Evolutionary conservation across 129 eudicot genomes (phyloP), one percentile per base, ranked within the genome.

Genomic region (Chrysanthemum lavandulifolium): DNA sequence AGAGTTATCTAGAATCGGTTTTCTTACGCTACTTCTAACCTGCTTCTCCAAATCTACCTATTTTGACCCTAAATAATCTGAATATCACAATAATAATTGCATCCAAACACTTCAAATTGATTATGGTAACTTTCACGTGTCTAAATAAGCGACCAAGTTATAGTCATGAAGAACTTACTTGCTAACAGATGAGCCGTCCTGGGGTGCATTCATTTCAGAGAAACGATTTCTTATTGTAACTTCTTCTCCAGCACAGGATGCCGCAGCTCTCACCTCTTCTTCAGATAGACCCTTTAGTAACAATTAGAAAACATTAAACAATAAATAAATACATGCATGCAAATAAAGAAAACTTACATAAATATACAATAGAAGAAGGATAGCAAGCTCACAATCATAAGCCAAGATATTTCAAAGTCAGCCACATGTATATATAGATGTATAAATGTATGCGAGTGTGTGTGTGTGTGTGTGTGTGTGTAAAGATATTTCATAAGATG

Each of bases 211-310:
- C 99, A 94, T 94, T 90, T 90, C 97, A 81, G 96, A 88, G 78
- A 94, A 94, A 43, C 93, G 96, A 62, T 94, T 94, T 78, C 99
- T 88, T 78, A 94, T 94, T 83, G 85, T 67, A 23, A 90, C 99
- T 86, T 94, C 97, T 74, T 94, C 96, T 61, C 99, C 86, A 12
- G 99, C 99, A 82, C 97, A 90, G 55, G 97, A 88, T 25, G 99
- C 99, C 49, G 99, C 99, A 63, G 91, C 86, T 82, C 97, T 90
- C 78, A 90, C 97, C 88, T 94, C 99, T 80, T 94, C 99, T 88
- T 94, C 99, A 75, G 99, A 86, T 13, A 94, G 86, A 79, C 97
- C 99, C 99, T 94, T 82, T 27, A 65, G 33, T 51, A 70, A 43
- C 53, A 68, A 36, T 56, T 3, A 73, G 0, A 47, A 19, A 25